Conservation (phyloP, 2,329 filamentous ascomycete genomes). For the Fusarium bactridioides region DNA sequence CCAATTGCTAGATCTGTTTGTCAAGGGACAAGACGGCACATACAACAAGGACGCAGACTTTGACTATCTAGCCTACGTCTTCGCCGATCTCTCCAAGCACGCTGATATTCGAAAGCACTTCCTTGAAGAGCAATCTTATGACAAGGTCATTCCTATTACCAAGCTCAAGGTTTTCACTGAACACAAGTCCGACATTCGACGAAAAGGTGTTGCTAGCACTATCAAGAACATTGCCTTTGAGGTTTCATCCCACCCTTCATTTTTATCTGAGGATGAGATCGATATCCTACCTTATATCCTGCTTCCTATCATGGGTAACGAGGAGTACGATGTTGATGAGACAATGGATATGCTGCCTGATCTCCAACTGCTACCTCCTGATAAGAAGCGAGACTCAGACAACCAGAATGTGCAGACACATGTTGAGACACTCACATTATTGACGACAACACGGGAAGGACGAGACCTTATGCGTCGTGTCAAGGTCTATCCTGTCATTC, state of each 20-base stretch:
- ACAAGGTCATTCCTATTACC: conserved; percentile 84
- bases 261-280: conserved; percentile 75
- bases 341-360: conserved; percentile 87
- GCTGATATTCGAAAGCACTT: conserved; percentile 79
- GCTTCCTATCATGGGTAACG: conserved; percentile 84
- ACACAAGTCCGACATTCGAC: conserved; percentile 80
- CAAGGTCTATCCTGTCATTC: conserved; percentile 87
- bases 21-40: conserved; percentile 82
- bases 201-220: conserved; percentile 93
- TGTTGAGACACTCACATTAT: conserved; percentile 83
- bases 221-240: conserved; percentile 96
- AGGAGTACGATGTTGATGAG: conserved; percentile 90
- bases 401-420: conserved; percentile 82
- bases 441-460: conserved; percentile 80
- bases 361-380: conserved; percentile 85
- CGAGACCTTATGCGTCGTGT: conserved; percentile 77
- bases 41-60: conserved; percentile 89
- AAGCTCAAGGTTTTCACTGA: conserved; percentile 96
- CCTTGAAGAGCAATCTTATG: conserved; percentile 75
- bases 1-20: conserved; percentile 94
- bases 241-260: conserved; percentile 72
- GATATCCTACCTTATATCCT: conserved; percentile 89
- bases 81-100: conserved; percentile 90
- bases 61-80: conserved; percentile 93
- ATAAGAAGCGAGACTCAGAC: conserved; percentile 86